phyloP scores from a whole-genome alignment of 441 rosid species.

The Arabidopsis hybrid region DNA sequence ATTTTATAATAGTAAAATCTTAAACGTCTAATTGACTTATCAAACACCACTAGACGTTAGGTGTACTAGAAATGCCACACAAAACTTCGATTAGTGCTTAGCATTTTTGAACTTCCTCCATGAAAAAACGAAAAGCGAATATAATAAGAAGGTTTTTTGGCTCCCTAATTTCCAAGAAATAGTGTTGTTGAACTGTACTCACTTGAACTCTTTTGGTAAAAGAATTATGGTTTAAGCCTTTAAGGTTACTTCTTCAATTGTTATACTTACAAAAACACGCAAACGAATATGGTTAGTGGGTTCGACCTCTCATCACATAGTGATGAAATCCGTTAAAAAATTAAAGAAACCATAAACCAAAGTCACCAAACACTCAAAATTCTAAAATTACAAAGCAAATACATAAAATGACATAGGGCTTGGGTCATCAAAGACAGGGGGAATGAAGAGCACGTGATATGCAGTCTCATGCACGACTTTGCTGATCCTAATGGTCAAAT shows the following conservation, averaged over 20 bases:
- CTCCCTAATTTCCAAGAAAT: not conserved
- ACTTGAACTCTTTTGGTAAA: not conserved
- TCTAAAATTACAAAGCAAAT: not conserved
- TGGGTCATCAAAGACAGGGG: slow-evolving; percentile 10
- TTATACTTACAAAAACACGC: not conserved
- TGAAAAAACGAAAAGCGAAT: not conserved
- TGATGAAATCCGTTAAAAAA: not conserved
- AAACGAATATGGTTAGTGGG: not conserved
- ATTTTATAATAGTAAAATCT: not conserved
- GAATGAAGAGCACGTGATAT: not conserved
- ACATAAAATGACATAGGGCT: slow-evolving; percentile 20
- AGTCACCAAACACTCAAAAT: not conserved
- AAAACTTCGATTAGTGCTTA: not conserved
- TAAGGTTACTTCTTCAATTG: not conserved
- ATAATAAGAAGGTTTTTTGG: not conserved
- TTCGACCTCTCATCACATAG: not conserved
- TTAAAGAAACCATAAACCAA: not conserved
- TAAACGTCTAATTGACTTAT: not conserved
- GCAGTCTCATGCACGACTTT: slow-evolving; percentile 22
- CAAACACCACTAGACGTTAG: not conserved
- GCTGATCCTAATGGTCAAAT: slow-evolving; percentile 20
- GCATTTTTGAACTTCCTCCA: not conserved
- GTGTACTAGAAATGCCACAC: not conserved
- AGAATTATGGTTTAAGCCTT: not conserved
- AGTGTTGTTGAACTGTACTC: slow-evolving; percentile 5